Percentiles rank a stretch among this genome's conserved stretches.
phyloP scores from a whole-genome alignment of 257 asterid genomes.

The Linderniella brevidens region DNA sequence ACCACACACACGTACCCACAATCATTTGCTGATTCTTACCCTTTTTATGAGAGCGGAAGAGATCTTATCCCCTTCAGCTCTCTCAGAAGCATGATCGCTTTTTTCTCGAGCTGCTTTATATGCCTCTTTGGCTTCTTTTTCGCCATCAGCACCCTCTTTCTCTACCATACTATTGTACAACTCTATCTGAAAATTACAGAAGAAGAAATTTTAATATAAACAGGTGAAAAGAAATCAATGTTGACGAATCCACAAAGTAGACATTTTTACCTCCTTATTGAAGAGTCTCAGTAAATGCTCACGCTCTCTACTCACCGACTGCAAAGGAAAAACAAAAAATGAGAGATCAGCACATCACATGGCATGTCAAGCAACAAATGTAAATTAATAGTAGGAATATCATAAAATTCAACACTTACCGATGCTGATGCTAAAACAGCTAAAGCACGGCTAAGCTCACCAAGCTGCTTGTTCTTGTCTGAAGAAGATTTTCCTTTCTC shows the following conservation, averaged over 20 bases:
- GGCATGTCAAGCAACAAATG: too few species aligned
- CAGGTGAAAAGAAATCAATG: too few species aligned
- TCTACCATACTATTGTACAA: slow-evolving; percentile 76
- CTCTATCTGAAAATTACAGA: slow-evolving; percentile 45
- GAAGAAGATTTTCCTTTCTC: slow-evolving; percentile 25
- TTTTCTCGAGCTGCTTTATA: slow-evolving; percentile 82
- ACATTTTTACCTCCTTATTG: slow-evolving; percentile 93
- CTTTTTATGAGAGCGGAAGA: slow-evolving; percentile 82
- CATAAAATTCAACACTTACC: slow-evolving; percentile 23
- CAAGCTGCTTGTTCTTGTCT: slow-evolving; percentile 88
- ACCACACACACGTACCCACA: too few species aligned
- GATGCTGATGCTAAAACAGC: slow-evolving; percentile 90
- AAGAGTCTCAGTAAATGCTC: slow-evolving; percentile 90
- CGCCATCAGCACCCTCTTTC: slow-evolving; percentile 66
- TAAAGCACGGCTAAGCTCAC: slow-evolving; percentile 87
- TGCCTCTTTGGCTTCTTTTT: slow-evolving; percentile 64
- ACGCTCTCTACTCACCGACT: slow-evolving; percentile 97
- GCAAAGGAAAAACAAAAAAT: slow-evolving; percentile 23
- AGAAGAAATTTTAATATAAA: slow-evolving; percentile 3
- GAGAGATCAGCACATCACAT: slow-evolving; percentile 14
- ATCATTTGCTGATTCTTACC: slow-evolving; percentile 22
- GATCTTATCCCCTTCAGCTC: slow-evolving; percentile 49
- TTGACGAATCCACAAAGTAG: too few species aligned
- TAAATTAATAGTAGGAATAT: slow-evolving; percentile 8
- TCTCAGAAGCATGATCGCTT: slow-evolving; percentile 41